phyloP scores from a whole-genome alignment of 2,329 filamentous ascomycete species.

The Fusarium longipes region DNA sequence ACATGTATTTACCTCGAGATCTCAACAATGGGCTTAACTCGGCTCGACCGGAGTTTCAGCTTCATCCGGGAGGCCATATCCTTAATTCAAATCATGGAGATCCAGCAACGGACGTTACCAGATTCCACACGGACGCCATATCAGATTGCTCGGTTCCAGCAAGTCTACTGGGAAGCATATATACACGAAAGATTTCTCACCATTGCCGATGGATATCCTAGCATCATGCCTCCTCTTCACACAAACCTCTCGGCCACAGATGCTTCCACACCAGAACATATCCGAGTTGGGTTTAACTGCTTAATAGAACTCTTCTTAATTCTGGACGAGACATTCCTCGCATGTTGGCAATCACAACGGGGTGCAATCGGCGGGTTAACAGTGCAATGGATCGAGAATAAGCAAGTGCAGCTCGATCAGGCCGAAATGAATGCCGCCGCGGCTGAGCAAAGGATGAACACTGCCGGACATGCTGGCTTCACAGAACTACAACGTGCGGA shows the following conservation, averaged over 20 bases:
- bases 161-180: constrained; percentile 66
- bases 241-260: constrained; percentile 49
- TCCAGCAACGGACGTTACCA: constrained; percentile 30
- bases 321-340: constrained; percentile 54
- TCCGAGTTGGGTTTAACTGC: constrained; percentile 54
- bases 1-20: constrained; percentile 66
- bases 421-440: constrained; percentile 51
- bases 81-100: constrained; percentile 43
- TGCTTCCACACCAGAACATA: constrained; percentile 50
- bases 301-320: constrained; percentile 53
- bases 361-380: constrained; percentile 47
- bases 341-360: constrained; percentile 52
- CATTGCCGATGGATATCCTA: constrained; percentile 60
- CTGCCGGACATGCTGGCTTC: constrained; percentile 45
- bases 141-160: constrained; percentile 49
- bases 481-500: constrained; percentile 56
- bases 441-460: constrained; percentile 43
- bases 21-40: constrained; percentile 60
- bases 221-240: constrained; percentile 50
- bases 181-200: constrained; percentile 68
- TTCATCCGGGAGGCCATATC: constrained; percentile 63
- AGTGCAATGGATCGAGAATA: constrained; percentile 55
- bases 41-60: constrained; percentile 60
- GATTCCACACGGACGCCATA: constrained; percentile 27
- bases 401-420: constrained; percentile 55